phyloP scores from a whole-genome alignment of 1,284 basidiomycete genomes.

The Albatrellus sp. region DNA sequence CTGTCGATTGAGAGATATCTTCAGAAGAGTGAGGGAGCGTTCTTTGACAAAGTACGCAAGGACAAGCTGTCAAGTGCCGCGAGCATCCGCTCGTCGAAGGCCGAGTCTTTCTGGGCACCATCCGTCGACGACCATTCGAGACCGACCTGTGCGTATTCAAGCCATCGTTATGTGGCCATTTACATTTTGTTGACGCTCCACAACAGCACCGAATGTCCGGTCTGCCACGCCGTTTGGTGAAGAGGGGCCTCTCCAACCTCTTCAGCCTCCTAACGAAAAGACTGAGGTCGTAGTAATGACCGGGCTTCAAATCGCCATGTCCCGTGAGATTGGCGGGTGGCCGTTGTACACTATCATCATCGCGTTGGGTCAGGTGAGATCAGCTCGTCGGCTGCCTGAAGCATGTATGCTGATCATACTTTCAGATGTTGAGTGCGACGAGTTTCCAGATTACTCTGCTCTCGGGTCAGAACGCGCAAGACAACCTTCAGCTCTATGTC shows the following conservation, averaged over 20 bases:
- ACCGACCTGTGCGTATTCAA: slow-evolving; percentile 48
- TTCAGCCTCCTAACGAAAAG: slow-evolving; percentile 38
- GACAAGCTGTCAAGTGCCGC: slow-evolving; percentile 74
- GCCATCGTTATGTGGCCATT: slow-evolving; percentile 1
- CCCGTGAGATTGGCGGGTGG: slow-evolving; percentile 71
- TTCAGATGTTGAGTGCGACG: slow-evolving; percentile 70
- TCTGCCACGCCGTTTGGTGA: slow-evolving; percentile 32
- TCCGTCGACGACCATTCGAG: slow-evolving; percentile 51
- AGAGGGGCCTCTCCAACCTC: slow-evolving; percentile 26
- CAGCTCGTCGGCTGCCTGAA: background rate
- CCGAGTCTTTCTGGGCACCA: slow-evolving; percentile 77
- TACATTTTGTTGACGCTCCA: slow-evolving; percentile 10
- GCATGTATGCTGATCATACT: slow-evolving; percentile 6
- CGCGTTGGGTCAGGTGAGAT: slow-evolving; percentile 63
- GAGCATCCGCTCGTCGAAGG: slow-evolving; percentile 64
- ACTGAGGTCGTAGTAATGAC: slow-evolving; percentile 60
- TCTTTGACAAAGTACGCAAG: slow-evolving; percentile 81
- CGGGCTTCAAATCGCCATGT: slow-evolving; percentile 68
- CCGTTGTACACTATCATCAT: slow-evolving; percentile 85
- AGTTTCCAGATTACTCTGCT: slow-evolving; percentile 90
- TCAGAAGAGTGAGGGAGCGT: slow-evolving; percentile 82
- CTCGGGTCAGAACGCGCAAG: slow-evolving; percentile 75
- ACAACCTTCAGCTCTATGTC: slow-evolving; percentile 77
- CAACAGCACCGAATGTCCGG: slow-evolving; percentile 44
- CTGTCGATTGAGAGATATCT: slow-evolving; percentile 86